These are phyloP conservation scores for Teratosphaeria epicoccoides DNA, from an alignment of 2,329 filamentous ascomycete genomes.

Conservation along the genomic window DNA sequence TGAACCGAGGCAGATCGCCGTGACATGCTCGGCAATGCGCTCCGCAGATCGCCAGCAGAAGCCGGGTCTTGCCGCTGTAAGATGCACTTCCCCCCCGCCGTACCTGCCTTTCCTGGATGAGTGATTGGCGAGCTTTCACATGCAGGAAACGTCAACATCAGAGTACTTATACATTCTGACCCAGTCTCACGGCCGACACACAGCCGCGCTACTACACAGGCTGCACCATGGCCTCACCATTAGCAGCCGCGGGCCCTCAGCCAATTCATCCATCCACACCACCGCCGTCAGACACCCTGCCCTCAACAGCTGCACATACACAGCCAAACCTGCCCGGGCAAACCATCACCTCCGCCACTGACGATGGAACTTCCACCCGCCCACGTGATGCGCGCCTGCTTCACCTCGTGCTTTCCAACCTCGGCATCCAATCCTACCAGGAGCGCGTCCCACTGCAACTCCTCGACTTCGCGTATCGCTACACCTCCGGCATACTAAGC, in stretches of 20 bases:
- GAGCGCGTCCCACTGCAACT: slow-evolving; percentile 72
- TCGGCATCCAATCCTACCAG: slow-evolving; percentile 71
- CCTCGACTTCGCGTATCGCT: slow-evolving; percentile 78
- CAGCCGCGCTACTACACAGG: background rate
- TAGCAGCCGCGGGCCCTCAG: slow-evolving; percentile 11
- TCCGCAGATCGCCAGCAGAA: background rate
- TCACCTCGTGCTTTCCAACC: slow-evolving; percentile 66
- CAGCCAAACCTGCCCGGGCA: background rate
- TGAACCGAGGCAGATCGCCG: background rate
- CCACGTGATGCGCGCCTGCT: slow-evolving; percentile 71
- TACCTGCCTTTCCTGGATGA: background rate
- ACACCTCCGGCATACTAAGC: slow-evolving; percentile 60
- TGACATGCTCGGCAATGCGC: background rate
- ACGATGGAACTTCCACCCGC: slow-evolving; percentile 37
- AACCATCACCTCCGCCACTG: slow-evolving; percentile 5
- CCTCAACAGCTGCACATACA: slow-evolving; percentile 1
- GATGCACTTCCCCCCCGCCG: background rate
- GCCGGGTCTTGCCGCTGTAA: background rate
- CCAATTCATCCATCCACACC: slow-evolving; percentile 19
- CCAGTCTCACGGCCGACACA: background rate
- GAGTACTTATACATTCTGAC: background rate
- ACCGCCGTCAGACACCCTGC: slow-evolving; percentile 17
- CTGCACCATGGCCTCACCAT: slow-evolving; percentile 5
- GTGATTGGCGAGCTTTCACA: background rate
- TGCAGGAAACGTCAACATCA: background rate